Percentiles rank a stretch among this genome's conserved stretches.
Evolutionary conservation across 345 rosid species (phyloP).

Genomic region (Eucalyptus marginata): DNA sequence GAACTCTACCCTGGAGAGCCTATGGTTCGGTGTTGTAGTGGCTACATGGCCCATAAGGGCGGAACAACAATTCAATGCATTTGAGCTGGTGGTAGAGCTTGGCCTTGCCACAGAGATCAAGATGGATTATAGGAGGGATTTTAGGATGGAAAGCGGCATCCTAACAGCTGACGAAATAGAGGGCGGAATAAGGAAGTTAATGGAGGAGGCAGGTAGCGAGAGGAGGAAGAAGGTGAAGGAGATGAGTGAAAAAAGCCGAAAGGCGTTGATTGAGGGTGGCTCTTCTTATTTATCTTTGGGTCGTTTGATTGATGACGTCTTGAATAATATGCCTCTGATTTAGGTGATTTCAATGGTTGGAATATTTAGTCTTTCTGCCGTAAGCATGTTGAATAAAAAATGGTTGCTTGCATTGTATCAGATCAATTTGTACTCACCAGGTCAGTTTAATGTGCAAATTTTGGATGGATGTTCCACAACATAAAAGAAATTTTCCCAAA

Average conservation of each 20-base stretch:
- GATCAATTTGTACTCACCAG: background rate
- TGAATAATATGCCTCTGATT: background rate
- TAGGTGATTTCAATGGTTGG: background rate
- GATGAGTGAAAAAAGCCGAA: conserved; percentile 8
- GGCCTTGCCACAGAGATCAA: conserved; percentile 15
- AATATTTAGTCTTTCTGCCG: background rate
- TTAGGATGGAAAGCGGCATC: background rate
- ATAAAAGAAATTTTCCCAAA: too few species aligned
- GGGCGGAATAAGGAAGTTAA: conserved; percentile 20
- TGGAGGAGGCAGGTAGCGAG: conserved; percentile 9
- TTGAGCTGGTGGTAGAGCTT: conserved; percentile 22
- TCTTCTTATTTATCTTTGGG: conserved; percentile 16
- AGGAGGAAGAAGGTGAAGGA: conserved; percentile 20
- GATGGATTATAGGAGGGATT: background rate
- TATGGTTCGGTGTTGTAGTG: conserved; percentile 40
- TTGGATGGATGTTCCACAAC: too few species aligned
- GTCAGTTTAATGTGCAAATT: too few species aligned
- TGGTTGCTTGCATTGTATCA: background rate
- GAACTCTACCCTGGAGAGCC: conserved; percentile 44
- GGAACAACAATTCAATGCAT: conserved; percentile 53
- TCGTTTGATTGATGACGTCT: conserved; percentile 15
- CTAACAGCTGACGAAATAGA: conserved; percentile 17
- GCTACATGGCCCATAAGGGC: conserved; percentile 42
- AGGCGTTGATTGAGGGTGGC: conserved; percentile 26
- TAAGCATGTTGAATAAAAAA: too few species aligned